Percentiles rank a stretch among this genome's conserved stretches.
These are phyloP conservation scores for Citrus unshiu DNA, from an alignment of 345 rosid genomes.

Conservation along the genomic window DNA sequence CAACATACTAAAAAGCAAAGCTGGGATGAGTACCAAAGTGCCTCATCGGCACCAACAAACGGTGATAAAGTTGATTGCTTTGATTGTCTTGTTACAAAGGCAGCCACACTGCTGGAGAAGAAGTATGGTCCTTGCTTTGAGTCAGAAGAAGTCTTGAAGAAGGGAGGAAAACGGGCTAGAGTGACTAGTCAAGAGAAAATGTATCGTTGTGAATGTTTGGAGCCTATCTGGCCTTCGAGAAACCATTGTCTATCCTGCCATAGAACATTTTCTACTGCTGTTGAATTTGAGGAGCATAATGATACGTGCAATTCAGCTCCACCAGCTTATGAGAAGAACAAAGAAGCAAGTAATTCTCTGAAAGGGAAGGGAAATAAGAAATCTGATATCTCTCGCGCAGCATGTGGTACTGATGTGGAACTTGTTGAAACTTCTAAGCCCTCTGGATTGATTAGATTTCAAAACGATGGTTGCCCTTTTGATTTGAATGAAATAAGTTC, in stretches of 20 bases:
- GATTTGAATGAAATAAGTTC: constrained; percentile 64
- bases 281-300: constrained; percentile 57
- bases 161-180: constrained; percentile 49
- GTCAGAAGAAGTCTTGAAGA: constrained; percentile 43
- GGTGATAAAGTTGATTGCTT: constrained; percentile 26
- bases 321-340: constrained; percentile 39
- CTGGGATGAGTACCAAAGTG: constrained; percentile 25
- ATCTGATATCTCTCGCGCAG: constrained; percentile 25
- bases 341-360: constrained; percentile 35
- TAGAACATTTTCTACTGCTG: constrained; percentile 50
- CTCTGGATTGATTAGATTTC: constrained; percentile 57
- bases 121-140: constrained; percentile 58
- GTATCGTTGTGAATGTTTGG: constrained; percentile 79
- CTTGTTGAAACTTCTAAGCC: constrained; percentile 34
- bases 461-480: constrained; percentile 63
- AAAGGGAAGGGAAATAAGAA: constrained; percentile 43
- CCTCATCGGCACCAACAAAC: constrained; percentile 12
- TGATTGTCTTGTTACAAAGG: constrained; percentile 57
- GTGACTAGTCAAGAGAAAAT: constrained; percentile 46
- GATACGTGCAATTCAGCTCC: constrained; percentile 49
- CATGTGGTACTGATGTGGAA: constrained; percentile 29
- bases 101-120: constrained; percentile 61
- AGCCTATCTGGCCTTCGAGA: constrained; percentile 75
- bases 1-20: constrained; percentile 30
- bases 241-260: constrained; percentile 83